Evolutionary conservation across 2,329 filamentous ascomycete genomes (phyloP).

Genomic region (Apiospora kogelbergensis): DNA sequence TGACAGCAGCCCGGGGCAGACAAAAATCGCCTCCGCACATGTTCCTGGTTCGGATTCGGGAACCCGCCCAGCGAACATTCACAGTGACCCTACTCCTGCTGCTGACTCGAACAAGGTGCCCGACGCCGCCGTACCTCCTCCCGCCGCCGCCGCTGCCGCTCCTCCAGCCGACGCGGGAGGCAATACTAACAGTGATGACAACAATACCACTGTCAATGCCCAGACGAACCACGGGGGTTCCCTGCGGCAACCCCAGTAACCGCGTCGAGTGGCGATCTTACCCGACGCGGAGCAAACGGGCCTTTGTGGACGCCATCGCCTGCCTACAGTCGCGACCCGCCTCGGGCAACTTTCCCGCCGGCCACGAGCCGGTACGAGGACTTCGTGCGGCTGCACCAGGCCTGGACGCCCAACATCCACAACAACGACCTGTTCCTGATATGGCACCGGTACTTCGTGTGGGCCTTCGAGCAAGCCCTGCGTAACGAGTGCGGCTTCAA

Average conservation of each 20-base stretch:
- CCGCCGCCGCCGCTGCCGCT: not conserved
- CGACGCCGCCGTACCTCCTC: not conserved
- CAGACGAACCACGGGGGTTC: not conserved
- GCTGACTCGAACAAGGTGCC: not conserved
- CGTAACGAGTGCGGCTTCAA: slow-evolving; percentile 33
- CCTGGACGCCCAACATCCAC: slow-evolving; percentile 31
- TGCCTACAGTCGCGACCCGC: slow-evolving; percentile 28
- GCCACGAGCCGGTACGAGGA: slow-evolving; percentile 34
- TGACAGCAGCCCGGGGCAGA: not conserved
- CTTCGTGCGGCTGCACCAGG: slow-evolving; percentile 32
- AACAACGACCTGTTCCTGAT: slow-evolving; percentile 31
- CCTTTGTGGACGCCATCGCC: slow-evolving; percentile 28
- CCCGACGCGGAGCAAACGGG: slow-evolving; percentile 26
- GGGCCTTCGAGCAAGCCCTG: slow-evolving; percentile 29
- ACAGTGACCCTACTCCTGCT: not conserved
- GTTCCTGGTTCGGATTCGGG: not conserved
- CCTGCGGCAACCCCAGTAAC: slow-evolving; percentile 23
- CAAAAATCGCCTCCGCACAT: not conserved
- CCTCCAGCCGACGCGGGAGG: not conserved
- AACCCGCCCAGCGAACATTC: not conserved
- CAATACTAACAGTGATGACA: not conserved
- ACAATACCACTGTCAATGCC: not conserved
- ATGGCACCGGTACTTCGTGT: slow-evolving; percentile 34
- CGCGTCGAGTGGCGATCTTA: slow-evolving; percentile 34
- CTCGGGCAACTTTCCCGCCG: slow-evolving; percentile 26